Conservation (phyloP, 352 stramenopile genomes). For the Phytophthora tubulina region DNA sequence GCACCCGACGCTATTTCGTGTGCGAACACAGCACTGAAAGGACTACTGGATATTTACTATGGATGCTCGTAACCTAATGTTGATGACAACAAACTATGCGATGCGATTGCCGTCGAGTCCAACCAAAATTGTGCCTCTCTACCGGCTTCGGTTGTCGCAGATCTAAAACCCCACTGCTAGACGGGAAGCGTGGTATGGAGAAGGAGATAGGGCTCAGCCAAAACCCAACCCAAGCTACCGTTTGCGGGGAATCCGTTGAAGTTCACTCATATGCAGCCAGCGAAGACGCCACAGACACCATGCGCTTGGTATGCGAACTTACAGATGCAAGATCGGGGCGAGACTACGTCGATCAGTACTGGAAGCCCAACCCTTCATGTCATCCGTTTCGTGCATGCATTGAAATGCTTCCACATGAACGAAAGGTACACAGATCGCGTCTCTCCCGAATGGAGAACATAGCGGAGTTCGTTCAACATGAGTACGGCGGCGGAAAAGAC, state of each 20-base stretch:
- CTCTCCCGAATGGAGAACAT: not conserved
- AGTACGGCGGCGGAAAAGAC: not conserved
- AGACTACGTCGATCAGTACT: not conserved
- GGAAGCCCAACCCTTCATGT: not conserved
- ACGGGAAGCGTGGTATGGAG: too few species aligned
- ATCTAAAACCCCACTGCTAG: too few species aligned
- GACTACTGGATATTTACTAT: not conserved
- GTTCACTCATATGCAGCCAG: too few species aligned
- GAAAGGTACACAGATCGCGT: not conserved
- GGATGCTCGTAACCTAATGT: not conserved
- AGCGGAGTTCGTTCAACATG: not conserved
- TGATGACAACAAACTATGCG: too few species aligned
- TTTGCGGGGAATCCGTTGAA: too few species aligned
- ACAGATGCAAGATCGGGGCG: not conserved
- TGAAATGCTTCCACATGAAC: not conserved
- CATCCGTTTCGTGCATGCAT: not conserved
- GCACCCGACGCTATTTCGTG: conserved; percentile 5
- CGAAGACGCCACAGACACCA: not conserved
- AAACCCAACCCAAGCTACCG: too few species aligned
- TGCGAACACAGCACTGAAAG: not conserved
- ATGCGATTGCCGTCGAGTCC: too few species aligned
- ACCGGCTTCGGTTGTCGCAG: too few species aligned
- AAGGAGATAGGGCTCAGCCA: too few species aligned
- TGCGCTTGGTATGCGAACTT: not conserved
- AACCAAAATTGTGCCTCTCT: too few species aligned